Base-by-base conservation (phyloP, 441 rosid species). In the Metrosideros polymorpha region DNA sequence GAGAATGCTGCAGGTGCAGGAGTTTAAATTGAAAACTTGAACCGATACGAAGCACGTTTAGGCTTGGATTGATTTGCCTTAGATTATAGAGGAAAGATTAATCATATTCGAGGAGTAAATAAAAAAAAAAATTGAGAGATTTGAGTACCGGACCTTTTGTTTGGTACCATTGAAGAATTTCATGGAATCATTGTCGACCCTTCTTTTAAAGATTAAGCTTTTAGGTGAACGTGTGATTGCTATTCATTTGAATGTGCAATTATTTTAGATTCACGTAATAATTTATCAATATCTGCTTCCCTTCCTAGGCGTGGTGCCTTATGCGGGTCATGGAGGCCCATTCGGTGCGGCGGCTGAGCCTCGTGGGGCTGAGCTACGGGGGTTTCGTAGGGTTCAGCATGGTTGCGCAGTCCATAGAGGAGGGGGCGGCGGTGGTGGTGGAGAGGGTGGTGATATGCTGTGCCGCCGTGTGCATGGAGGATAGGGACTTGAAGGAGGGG, bases 391-490 rank as follows among this genome's bases (percentile, higher is more conserved):
- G 83, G 85, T 86, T 83, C 88, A 86, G 88, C 82, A 63, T 86
- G 83, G 88, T 83, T 14, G 63, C 85, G 30, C 82, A 61, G 85
- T 86, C 71, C 85, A 55, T 75, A 39, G 88, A 61, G 85, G 88
- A 83, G 29, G 88, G 66, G 63, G 88, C 53, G 66, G 83, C 51
- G 14, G 82, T 83, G 88, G 88, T n/a, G 24, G 88, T 86, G 53
- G 88, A 83, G 85, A 83, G 66, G 82, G 63, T n/a, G 42, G 49
- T 83, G 83, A 66, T 86, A n/a, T 86, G 88, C 83, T 61, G 85
- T 15, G 88, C 88, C 15, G 88, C 82, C n/a, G 88, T 86, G 63
- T 86, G 88, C 88, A 83, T 86, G 52, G 85, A 86, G 66, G 85
- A 83, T 55, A 71, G 22, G 30, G 88, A 86, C 85, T 79, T 86